Base-by-base conservation (phyloP, 2,329 filamentous ascomycete genomes). In the Fusarium keratoplasticum region DNA sequence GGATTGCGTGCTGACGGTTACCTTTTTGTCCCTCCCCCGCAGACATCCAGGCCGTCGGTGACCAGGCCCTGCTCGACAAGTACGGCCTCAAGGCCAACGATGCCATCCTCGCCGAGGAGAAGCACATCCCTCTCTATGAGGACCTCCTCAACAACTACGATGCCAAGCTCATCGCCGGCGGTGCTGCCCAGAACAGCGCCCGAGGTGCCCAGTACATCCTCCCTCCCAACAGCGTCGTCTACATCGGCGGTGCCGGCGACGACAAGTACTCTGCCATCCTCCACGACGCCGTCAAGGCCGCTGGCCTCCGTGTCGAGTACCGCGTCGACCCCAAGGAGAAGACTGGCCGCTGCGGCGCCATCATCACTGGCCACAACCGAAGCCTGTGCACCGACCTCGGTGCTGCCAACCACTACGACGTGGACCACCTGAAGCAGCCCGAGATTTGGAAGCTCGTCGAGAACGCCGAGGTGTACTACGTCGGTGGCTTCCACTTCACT, bases 141-240 rank as follows among this genome's bases (percentile, higher is more conserved):
- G 96, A 99, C 81, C 90, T 98, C 77, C 90, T 98, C 79, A 93
- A 94, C 86, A 96, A 96, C 89, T 94, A 92, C 86, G 91, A 96
- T 79, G 96, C 96, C 74, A 97, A 97, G 87, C 89, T 98, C 83
- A 96, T 98, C 82, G 95, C 96, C 64, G 96, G 96, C 76, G 96
- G 96, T 81, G 96, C 96, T 66, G 96, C 96, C 33, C 96, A 99
- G 87, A 99, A 99, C 90, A 97, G 95, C 63, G 96, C 96, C 78
- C 93, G 96, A 81, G 96, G 96, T 78, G 96, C 96, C 74, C 94
- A 96, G 91, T 99, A 99, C 89, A 92, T 98, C 76, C 94, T 99
- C 66, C 92, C 94, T 35, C 87, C 93, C 70, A 93, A 98, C 87
- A 96, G 94, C 74, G 95, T 97, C 81, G 91, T 97, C 83, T 99